These are phyloP conservation scores for Pythium chondricola DNA, from an alignment of 352 stramenopile species.

Conservation along the genomic window DNA sequence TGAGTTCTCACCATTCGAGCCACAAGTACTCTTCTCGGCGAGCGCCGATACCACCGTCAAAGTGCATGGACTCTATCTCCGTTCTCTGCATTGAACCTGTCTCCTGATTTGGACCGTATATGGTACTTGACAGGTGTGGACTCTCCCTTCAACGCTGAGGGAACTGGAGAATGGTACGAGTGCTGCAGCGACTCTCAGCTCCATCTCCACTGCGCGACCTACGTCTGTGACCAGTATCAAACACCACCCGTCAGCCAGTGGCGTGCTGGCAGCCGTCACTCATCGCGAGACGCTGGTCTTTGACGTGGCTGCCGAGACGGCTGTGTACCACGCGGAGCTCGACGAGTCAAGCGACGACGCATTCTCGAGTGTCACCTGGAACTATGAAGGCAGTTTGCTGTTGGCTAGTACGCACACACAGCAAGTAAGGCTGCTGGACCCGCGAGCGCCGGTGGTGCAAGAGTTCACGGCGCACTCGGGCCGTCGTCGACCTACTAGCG, in stretches of 20 bases:
- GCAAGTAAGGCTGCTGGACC: constrained; percentile 47
- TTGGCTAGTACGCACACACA: constrained; percentile 39
- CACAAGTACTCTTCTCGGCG: constrained; percentile 43
- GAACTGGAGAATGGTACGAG: no score
- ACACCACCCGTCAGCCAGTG: constrained; percentile 48
- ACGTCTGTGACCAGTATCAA: constrained; percentile 29
- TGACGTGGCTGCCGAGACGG: constrained; percentile 31
- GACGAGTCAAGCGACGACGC: constrained; percentile 6
- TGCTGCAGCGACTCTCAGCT: no score
- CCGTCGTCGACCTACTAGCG: constrained; percentile 31
- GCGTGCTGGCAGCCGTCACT: constrained; percentile 36
- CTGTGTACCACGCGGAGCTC: constrained; percentile 11
- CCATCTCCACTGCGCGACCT: no score
- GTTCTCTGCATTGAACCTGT: no score
- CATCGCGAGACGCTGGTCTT: constrained; percentile 37
- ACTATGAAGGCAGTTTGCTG: constrained; percentile 58
- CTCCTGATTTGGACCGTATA: no score
- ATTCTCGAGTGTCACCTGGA: constrained; percentile 35
- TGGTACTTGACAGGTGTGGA: background rate
- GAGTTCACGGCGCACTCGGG: constrained; percentile 39
- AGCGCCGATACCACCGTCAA: constrained; percentile 51
- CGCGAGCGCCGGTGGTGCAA: constrained; percentile 20
- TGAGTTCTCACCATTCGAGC: constrained; percentile 51
- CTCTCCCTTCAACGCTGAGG: background rate
- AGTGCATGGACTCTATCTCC: constrained; percentile 4